These are phyloP conservation scores for Mucor irregularis DNA, from an alignment of 371 early-diverging fungal genomes.

Conservation along the genomic window DNA sequence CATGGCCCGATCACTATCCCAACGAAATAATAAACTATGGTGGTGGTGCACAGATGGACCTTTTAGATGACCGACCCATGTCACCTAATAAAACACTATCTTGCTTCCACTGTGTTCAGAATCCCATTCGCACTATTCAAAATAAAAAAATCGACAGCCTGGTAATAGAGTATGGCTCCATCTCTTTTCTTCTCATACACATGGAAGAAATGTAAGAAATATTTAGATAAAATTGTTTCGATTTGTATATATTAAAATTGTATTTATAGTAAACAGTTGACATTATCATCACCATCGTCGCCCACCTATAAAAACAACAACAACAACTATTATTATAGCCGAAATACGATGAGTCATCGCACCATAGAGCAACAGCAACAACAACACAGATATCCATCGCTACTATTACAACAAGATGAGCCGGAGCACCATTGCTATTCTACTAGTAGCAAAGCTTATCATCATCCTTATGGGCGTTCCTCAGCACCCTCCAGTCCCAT, in stretches of 20 bases:
- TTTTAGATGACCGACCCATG: constrained; percentile 13
- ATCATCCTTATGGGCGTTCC: too few relatives aligned
- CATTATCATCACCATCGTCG: not conserved
- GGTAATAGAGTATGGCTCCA: constrained; percentile 38
- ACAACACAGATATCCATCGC: too few relatives aligned
- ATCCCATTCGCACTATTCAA: constrained; percentile 8
- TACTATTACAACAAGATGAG: too few relatives aligned
- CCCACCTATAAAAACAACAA: not conserved
- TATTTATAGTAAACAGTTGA: not conserved
- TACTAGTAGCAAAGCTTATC: too few relatives aligned
- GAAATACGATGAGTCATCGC: not conserved
- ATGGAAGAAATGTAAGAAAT: not conserved
- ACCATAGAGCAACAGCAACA: too few relatives aligned
- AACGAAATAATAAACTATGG: too few relatives aligned
- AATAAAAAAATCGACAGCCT: constrained; percentile 18
- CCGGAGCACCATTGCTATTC: too few relatives aligned
- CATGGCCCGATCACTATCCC: constrained; percentile 34
- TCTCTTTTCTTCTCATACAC: constrained; percentile 28
- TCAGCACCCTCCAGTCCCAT: not conserved
- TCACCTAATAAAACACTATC: constrained; percentile 23
- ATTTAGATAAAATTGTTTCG: not conserved
- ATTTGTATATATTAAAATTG: not conserved
- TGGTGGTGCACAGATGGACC: constrained; percentile 5
- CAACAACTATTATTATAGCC: not conserved
- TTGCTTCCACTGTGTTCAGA: constrained; percentile 33